Percentiles rank a stretch among this genome's conserved stretches.
Evolutionary conservation across 441 rosid genomes (phyloP).

Genomic region (Bocquillonia castaneifolia): DNA sequence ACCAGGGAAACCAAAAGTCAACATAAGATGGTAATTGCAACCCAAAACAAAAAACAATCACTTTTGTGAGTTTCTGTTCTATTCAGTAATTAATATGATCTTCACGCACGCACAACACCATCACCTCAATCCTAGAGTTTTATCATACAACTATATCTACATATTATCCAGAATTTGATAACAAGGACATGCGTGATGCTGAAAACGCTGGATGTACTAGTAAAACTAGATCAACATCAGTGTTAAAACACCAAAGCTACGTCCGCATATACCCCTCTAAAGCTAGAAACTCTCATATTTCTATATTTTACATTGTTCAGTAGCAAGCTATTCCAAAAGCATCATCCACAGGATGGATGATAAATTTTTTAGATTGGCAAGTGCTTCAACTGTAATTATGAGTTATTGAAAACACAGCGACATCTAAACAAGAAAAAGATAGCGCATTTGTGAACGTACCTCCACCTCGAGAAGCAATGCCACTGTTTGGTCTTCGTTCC

Average conservation of each 20-base stretch:
- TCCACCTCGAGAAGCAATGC: conserved; percentile 77
- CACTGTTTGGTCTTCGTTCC: conserved; percentile 90
- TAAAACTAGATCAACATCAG: not conserved
- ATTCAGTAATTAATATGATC: too few relatives aligned
- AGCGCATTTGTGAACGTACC: conserved; percentile 44
- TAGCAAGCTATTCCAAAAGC: not conserved
- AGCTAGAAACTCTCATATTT: not conserved
- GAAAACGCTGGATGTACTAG: not conserved
- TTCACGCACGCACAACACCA: too few relatives aligned
- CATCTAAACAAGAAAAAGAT: conserved; percentile 7
- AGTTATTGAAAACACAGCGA: not conserved
- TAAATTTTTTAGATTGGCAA: not conserved
- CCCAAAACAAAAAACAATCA: too few relatives aligned
- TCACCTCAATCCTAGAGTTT: not conserved
- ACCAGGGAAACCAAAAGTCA: not conserved
- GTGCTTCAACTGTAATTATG: not conserved
- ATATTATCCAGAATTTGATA: too few relatives aligned
- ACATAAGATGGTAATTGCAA: not conserved
- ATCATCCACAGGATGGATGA: not conserved
- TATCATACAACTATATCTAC: not conserved
- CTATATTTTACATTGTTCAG: not conserved
- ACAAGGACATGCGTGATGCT: not conserved
- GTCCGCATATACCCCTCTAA: not conserved
- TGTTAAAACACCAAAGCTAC: not conserved
- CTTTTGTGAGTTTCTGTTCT: too few relatives aligned